Percentiles rank a stretch among this genome's conserved stretches.
phyloP scores from a whole-genome alignment of 768 basidiomycete species.

The Phallus indusiatus region DNA sequence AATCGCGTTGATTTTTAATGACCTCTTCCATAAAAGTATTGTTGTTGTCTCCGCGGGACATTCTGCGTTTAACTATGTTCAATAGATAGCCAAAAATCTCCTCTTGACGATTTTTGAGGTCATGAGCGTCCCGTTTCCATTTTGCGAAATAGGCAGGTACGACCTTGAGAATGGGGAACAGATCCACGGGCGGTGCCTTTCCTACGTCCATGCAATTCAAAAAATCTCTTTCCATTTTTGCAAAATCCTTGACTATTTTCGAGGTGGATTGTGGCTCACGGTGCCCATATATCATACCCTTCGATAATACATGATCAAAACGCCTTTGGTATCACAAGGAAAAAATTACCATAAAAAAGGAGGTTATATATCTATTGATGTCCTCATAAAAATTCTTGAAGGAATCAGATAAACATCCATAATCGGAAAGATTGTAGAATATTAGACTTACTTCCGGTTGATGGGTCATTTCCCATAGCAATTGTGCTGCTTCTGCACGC shows the following conservation, averaged over 20 bases:
- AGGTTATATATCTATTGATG: too few relatives aligned
- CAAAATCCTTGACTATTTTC: conserved; percentile 1
- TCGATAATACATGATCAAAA: neutral
- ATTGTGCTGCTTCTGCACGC: conserved; percentile 21
- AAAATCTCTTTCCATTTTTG: conserved; percentile 5
- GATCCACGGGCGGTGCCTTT: conserved; percentile 8
- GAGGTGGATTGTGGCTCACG: conserved; percentile 1
- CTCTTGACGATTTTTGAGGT: conserved; percentile 4
- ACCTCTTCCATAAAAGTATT: conserved; percentile 9
- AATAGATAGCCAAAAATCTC: conserved; percentile 5
- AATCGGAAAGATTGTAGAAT: too few relatives aligned
- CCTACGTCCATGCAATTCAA: conserved; percentile 7
- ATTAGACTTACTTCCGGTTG: conserved; percentile 16
- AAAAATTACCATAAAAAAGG: too few relatives aligned
- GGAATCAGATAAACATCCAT: too few relatives aligned
- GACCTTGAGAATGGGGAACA: conserved; percentile 8
- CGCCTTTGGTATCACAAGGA: too few relatives aligned
- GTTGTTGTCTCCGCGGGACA: neutral
- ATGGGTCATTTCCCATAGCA: conserved; percentile 20
- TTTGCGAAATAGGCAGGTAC: conserved; percentile 1
- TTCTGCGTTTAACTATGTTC: neutral
- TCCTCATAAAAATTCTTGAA: too few relatives aligned
- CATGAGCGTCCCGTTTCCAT: conserved; percentile 4
- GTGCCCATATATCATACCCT: conserved; percentile 1
- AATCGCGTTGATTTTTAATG: neutral